Percentiles rank a stretch among this genome's conserved stretches.
Evolutionary conservation across 2,329 filamentous ascomycete genomes (phyloP).

Genomic region (Colletotrichum sp.): DNA sequence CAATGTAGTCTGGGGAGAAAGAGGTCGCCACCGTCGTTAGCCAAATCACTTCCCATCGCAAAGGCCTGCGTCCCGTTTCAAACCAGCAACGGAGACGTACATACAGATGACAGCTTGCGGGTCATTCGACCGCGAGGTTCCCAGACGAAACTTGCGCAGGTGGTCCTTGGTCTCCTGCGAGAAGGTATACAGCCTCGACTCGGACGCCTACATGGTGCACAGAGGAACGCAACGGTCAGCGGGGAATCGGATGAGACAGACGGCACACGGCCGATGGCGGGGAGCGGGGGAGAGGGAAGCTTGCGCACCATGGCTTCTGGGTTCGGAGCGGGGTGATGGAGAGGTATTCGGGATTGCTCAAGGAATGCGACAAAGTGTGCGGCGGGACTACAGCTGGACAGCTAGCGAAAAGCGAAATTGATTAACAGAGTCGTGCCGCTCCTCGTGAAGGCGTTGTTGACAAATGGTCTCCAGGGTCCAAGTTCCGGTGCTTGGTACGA

Average conservation of each 20-base stretch:
- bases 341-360: background rate
- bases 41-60: background rate
- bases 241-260: background rate
- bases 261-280: background rate
- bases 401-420: background rate
- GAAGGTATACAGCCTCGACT: conserved; percentile 91
- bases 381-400: background rate
- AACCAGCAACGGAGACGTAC: conserved; percentile 43
- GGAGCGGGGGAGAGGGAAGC: background rate
- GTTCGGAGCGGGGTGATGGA: background rate
- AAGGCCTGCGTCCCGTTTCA: background rate
- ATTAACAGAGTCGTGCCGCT: background rate
- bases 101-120: conserved; percentile 95
- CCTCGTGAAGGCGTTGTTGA: background rate
- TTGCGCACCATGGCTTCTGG: conserved; percentile 1
- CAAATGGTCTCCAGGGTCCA: conserved; percentile 1
- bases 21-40: background rate
- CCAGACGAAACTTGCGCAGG: conserved; percentile 91
- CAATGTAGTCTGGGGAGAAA: conserved; percentile 76
- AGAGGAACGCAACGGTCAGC: background rate
- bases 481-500: background rate
- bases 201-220: conserved; percentile 62
- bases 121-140: conserved; percentile 84
- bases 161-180: conserved; percentile 87
- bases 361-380: background rate